Conservation (phyloP, 1,139 yeast genomes). For the Ogataea hybrid region DNA sequence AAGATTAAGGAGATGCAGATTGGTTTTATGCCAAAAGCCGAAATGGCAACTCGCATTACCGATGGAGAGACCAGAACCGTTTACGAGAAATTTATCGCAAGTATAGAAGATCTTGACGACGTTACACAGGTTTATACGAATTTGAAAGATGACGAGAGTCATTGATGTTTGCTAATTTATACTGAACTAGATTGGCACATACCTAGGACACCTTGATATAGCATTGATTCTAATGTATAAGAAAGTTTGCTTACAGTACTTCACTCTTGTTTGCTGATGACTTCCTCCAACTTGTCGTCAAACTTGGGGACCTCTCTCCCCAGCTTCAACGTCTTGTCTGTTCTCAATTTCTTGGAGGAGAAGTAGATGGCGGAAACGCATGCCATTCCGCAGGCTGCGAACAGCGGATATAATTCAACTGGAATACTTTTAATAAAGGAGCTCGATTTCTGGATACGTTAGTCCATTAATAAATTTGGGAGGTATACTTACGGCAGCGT, state of each 20-base stretch:
- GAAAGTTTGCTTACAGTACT: slow-evolving; percentile 1
- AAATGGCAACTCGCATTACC: slow-evolving; percentile 53
- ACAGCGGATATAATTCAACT: slow-evolving; percentile 75
- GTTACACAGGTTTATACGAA: slow-evolving; percentile 75
- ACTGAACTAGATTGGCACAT: too few species aligned
- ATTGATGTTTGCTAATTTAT: too few species aligned
- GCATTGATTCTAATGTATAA: slow-evolving; percentile 1
- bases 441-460: slow-evolving; percentile 20
- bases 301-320: slow-evolving; percentile 61
- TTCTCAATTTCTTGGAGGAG: slow-evolving; percentile 68
- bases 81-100: slow-evolving; percentile 55
- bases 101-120: slow-evolving; percentile 75
- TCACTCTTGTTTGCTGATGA: slow-evolving; percentile 37
- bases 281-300: slow-evolving; percentile 58
- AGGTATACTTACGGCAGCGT: slow-evolving; percentile 41
- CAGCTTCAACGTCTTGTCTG: slow-evolving; percentile 67
- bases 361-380: slow-evolving; percentile 63
- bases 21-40: slow-evolving; percentile 63
- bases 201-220: too few species aligned
- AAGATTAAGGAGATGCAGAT: slow-evolving; percentile 69
- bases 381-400: slow-evolving; percentile 63
- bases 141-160: slow-evolving; percentile 33
- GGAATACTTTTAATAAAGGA: slow-evolving; percentile 43
- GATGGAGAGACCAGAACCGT: slow-evolving; percentile 51
- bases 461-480: neutral